Evolutionary conservation across 2,329 filamentous ascomycete genomes (phyloP).

Genomic region (Teratosphaeria pseudoeucalypti): DNA sequence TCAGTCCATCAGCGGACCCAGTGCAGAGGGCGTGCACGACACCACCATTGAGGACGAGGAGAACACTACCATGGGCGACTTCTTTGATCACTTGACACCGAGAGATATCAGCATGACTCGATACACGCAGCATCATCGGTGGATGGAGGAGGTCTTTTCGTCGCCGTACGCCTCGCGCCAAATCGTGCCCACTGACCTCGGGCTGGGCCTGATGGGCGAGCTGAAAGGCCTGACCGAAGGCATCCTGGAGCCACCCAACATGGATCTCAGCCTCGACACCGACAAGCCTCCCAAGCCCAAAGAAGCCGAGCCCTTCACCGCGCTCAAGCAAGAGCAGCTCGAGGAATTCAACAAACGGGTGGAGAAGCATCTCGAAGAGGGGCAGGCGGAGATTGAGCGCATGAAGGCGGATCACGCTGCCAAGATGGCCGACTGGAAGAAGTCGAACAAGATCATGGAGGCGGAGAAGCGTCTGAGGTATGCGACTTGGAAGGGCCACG

Average conservation of each 20-base stretch:
- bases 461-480: constrained; percentile 68
- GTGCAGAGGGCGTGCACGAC: constrained; percentile 33
- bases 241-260: constrained; percentile 58
- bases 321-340: constrained; percentile 63
- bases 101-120: constrained; percentile 78
- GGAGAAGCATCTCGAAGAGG: constrained; percentile 58
- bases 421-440: constrained; percentile 63
- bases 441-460: constrained; percentile 56
- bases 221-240: constrained; percentile 72
- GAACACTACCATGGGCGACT: constrained; percentile 74
- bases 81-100: constrained; percentile 81
- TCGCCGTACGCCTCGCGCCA: constrained; percentile 80
- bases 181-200: constrained; percentile 78
- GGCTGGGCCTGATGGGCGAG: constrained; percentile 68
- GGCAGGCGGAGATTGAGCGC: constrained; percentile 70
- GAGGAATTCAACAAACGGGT: constrained; percentile 77
- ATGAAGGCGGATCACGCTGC: constrained; percentile 72
- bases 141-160: constrained; percentile 95
- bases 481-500: constrained; percentile 42
- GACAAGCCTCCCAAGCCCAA: constrained; percentile 3
- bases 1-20: constrained; percentile 29
- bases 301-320: constrained; percentile 43
- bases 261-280: constrained; percentile 10
- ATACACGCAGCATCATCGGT: constrained; percentile 92
- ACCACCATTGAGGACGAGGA: constrained; percentile 72